A percentile compares a stretch with the other conserved stretches of the same genome.
Evolutionary conservation across 352 stramenopile species (phyloP).

Genomic region (Phytophthora podocarpi): DNA sequence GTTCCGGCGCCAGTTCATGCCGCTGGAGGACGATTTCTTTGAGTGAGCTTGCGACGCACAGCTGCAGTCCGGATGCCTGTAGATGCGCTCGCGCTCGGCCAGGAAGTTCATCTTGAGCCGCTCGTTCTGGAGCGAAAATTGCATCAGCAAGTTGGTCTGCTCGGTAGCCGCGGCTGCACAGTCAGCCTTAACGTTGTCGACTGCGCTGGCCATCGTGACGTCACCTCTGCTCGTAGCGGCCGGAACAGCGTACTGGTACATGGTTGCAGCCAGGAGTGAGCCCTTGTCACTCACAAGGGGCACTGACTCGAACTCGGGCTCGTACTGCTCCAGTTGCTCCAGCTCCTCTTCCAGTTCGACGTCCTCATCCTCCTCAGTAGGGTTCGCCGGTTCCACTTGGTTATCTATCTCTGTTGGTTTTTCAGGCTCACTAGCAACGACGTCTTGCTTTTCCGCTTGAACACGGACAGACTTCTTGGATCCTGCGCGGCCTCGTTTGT

Average conservation of each 20-base stretch:
- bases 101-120: constrained; percentile 56
- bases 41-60: constrained; percentile 30
- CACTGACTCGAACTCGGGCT: constrained; percentile 45
- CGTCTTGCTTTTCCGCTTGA: constrained; percentile 6
- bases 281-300: constrained; percentile 46
- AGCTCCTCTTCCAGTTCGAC: constrained; percentile 39
- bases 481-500: constrained; percentile 17
- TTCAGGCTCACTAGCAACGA: background rate
- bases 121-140: constrained; percentile 58
- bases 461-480: constrained; percentile 15
- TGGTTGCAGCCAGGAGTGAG: constrained; percentile 42
- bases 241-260: constrained; percentile 45
- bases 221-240: background rate
- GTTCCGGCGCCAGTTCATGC: constrained; percentile 57
- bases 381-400: constrained; percentile 1
- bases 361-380: constrained; percentile 21
- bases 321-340: constrained; percentile 44
- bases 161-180: constrained; percentile 27
- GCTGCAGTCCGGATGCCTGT: constrained; percentile 49
- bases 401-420: constrained; percentile 4
- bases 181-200: constrained; percentile 17
- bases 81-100: constrained; percentile 51
- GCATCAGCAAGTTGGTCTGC: constrained; percentile 44
- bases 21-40: constrained; percentile 30
- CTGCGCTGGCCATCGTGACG: background rate